These are phyloP conservation scores for Lactarius indigo DNA, from an alignment of 768 basidiomycete genomes.

Conservation along the genomic window DNA sequence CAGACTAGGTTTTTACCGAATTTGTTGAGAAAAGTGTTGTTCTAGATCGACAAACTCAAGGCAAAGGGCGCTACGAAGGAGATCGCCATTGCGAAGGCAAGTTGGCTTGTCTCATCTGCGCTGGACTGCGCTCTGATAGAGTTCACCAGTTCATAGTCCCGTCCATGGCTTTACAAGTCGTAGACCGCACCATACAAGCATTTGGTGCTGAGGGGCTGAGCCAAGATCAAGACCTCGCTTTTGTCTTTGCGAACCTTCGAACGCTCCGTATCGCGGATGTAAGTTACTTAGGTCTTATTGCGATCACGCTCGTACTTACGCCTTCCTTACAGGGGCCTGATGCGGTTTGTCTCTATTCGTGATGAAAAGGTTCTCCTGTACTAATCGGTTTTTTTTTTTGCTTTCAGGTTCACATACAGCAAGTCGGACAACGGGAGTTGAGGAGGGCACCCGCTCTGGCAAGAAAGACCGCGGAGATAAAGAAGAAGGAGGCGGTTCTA, in stretches of 20 bases:
- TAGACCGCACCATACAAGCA: slow-evolving; percentile 95
- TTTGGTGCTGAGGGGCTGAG: slow-evolving; percentile 96
- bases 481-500: slow-evolving; percentile 58
- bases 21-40: not conserved
- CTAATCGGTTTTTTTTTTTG: slow-evolving; percentile 7
- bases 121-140: not conserved
- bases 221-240: slow-evolving; percentile 83
- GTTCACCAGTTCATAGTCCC: slow-evolving; percentile 82
- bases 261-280: slow-evolving; percentile 89
- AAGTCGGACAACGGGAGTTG: slow-evolving; percentile 88
- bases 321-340: slow-evolving; percentile 60
- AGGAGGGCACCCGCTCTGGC: slow-evolving; percentile 65
- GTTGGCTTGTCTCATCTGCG: slow-evolving; percentile 7
- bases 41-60: slow-evolving; percentile 80
- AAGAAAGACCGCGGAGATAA: slow-evolving; percentile 50
- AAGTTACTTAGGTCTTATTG: slow-evolving; percentile 30
- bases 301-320: slow-evolving; percentile 1
- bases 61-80: slow-evolving; percentile 97
- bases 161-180: slow-evolving; percentile 78
- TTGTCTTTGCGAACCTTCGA: slow-evolving; percentile 72
- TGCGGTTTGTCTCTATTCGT: slow-evolving; percentile 46
- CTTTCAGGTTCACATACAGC: slow-evolving; percentile 85
- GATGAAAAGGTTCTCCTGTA: not conserved
- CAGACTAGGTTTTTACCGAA: not conserved
- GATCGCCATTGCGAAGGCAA: slow-evolving; percentile 94